Evolutionary conservation across 2,329 filamentous ascomycete genomes (phyloP), one percentile per base, ranked within the genome.

Genomic region (Aureobasidium sp.): DNA sequence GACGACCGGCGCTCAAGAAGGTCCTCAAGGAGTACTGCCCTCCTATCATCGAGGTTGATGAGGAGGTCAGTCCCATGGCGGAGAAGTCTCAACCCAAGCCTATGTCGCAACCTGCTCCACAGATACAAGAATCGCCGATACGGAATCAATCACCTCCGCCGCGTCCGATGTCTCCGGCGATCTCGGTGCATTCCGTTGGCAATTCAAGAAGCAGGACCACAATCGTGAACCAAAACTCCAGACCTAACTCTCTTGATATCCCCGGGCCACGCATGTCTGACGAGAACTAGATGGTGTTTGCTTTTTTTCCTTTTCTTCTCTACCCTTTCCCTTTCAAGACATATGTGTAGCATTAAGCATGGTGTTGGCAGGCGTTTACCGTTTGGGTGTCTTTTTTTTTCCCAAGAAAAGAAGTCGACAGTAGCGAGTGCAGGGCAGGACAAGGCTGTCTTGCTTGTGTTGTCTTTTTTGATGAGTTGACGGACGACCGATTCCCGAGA

Each of bases 1-100:
- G 89, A 53, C 79, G 91, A n/a, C 90, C 89, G 1, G 89, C 89
- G 5, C 79, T 96, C 62, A 95, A 95, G 73, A 88, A 92, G 68
- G 90, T 96, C 0, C 78, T 96, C 14, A 90, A 88, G 70, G 91
- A 81, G 59, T 85, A 91, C 70, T 93, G 91, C 71, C 84, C 88
- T 4, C 91, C 91, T 0, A 95, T 94, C 33, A 84, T 82, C 0
- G 90, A 93, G 70, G 89, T 91, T 71, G 79, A 81, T 12, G 69
- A 70, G 35, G 68, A 67, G 15, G 53, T 65, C 24, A 62, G 47
- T 14, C 60, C 54, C 48, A 58, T 49, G 24, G 31, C 39, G 17
- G 56, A 60, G 19, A 58, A 47, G 39, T 15, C 45, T 12, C 44
- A 62, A 27, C 60, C 60, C 1, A 33, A 54, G 14, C 49, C 35